phyloP scores from a whole-genome alignment of 208 protist genomes.

The Trypanosoma congolense region DNA sequence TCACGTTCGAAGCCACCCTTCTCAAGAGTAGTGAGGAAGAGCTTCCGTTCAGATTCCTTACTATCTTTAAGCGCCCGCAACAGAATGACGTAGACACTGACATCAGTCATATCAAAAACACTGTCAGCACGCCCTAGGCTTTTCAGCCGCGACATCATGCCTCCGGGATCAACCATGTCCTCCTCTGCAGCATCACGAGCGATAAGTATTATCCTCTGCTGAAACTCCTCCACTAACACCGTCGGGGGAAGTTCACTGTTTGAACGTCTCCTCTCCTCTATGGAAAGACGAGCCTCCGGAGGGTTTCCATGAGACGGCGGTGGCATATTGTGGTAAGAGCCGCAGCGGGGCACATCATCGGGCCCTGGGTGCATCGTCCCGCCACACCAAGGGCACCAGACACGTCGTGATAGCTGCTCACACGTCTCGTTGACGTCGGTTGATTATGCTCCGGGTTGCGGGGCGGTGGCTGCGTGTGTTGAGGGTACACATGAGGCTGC shows the following conservation, averaged over 20 bases:
- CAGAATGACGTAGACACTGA: constrained; percentile 56
- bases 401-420: constrained; percentile 19
- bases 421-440: constrained; percentile 9
- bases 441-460: constrained; percentile 8
- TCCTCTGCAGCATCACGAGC: constrained; percentile 53
- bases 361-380: constrained; percentile 22
- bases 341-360: constrained; percentile 13
- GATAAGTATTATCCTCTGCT: constrained; percentile 44
- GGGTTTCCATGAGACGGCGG: background rate
- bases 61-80: constrained; percentile 42
- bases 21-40: constrained; percentile 43
- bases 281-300: constrained; percentile 17
- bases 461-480: background rate
- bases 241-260: constrained; percentile 61
- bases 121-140: constrained; percentile 37
- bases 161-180: constrained; percentile 25
- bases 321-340: constrained; percentile 10
- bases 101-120: constrained; percentile 41
- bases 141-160: constrained; percentile 31
- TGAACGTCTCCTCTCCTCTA: constrained; percentile 68
- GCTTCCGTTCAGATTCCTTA: constrained; percentile 40
- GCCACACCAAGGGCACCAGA: background rate
- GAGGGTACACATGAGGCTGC: constrained; percentile 5
- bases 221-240: constrained; percentile 43
- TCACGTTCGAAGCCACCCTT: constrained; percentile 42